Evolutionary conservation across 768 basidiomycete species (phyloP).

Genomic region (Auriculariales sp.): DNA sequence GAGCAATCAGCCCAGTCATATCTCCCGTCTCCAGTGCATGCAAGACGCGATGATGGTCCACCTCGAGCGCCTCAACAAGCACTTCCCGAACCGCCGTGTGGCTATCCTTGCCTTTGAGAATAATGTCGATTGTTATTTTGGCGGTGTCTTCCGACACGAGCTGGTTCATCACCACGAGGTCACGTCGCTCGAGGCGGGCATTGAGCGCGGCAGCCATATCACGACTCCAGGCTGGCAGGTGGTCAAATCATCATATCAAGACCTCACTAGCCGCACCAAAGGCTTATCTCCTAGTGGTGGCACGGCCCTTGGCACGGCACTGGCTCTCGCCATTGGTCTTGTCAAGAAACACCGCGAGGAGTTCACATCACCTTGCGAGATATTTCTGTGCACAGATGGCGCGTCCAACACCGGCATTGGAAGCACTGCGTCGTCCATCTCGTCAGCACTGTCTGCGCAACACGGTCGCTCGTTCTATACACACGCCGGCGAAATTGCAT

Average conservation of each 20-base stretch:
- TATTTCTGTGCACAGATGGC: background rate
- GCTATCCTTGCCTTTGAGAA: constrained; percentile 1
- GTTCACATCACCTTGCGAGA: background rate
- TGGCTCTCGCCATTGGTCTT: constrained; percentile 1
- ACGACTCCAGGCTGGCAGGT: background rate
- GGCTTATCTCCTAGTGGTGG: background rate
- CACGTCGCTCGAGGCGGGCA: background rate
- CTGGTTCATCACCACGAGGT: background rate
- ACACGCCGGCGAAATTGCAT: background rate
- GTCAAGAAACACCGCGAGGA: background rate
- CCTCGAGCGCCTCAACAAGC: constrained; percentile 3
- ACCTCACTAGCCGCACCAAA: background rate
- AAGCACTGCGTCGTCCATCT: background rate
- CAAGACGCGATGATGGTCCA: constrained; percentile 5
- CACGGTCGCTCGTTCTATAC: background rate
- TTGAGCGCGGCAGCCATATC: background rate
- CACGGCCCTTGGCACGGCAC: background rate
- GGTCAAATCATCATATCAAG: background rate
- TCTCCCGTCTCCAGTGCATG: constrained; percentile 3
- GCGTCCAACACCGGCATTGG: constrained; percentile 2
- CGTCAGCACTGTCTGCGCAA: background rate
- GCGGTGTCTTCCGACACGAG: background rate
- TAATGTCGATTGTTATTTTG: constrained; percentile 2
- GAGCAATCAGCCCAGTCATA: background rate
- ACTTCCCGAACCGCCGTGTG: constrained; percentile 2